Conservation (phyloP, 1,284 basidiomycete species). For the Trametes hirsuta region DNA sequence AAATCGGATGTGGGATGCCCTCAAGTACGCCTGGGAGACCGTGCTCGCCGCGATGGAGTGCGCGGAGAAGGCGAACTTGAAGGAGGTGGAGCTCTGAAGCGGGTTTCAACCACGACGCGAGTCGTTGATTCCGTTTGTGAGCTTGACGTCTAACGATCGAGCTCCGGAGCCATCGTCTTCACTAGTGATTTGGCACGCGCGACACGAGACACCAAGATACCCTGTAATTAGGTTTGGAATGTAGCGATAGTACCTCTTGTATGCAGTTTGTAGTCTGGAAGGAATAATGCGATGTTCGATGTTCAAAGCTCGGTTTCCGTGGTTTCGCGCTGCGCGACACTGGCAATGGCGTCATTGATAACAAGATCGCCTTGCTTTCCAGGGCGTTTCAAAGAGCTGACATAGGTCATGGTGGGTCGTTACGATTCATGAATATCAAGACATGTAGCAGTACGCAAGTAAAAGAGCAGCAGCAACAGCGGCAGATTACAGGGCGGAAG, state of each 20-base stretch:
- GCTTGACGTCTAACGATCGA: background rate
- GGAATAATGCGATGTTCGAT: background rate
- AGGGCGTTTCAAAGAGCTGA: background rate
- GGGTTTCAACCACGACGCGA: background rate
- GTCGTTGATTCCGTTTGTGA: background rate
- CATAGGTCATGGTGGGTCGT: slow-evolving; percentile 21
- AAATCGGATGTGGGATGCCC: slow-evolving; percentile 17
- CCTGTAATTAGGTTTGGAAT: background rate
- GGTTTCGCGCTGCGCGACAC: no score
- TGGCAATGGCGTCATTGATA: background rate
- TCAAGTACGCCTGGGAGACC: slow-evolving; percentile 22
- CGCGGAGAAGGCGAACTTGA: background rate
- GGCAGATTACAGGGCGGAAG: slow-evolving; percentile 13
- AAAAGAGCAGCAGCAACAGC: slow-evolving; percentile 1
- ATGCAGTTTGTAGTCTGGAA: background rate
- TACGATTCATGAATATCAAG: slow-evolving; percentile 15
- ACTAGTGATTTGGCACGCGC: background rate
- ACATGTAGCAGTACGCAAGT: slow-evolving; percentile 7
- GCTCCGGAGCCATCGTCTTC: background rate
- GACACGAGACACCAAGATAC: background rate
- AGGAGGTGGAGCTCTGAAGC: background rate
- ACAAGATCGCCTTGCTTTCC: background rate
- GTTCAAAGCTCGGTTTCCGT: background rate
- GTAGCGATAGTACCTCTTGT: slow-evolving; percentile 14
- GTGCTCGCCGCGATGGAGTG: slow-evolving; percentile 16